phyloP scores from a whole-genome alignment of 495 filamentous ascomycete genomes.

The Podospora tetraspora region DNA sequence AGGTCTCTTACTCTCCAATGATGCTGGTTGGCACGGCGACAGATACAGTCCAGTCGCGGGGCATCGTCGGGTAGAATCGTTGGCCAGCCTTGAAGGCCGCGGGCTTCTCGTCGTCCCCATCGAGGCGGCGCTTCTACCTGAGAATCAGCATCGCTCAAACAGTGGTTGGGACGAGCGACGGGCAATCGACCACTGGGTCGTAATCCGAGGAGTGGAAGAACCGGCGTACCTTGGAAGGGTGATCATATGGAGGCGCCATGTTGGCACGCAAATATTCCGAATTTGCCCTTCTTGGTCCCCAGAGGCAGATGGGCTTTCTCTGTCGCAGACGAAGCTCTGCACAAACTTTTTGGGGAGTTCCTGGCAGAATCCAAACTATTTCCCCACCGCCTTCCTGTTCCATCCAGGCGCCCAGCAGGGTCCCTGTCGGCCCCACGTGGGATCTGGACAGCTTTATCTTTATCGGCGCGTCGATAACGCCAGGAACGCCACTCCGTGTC shows the following conservation, averaged over 20 bases:
- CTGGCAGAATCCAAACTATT: conserved; percentile 10
- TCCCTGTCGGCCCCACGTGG: neutral
- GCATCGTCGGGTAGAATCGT: conserved; percentile 34
- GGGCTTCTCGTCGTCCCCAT: conserved; percentile 28
- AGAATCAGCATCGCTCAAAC: neutral
- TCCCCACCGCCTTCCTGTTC: conserved; percentile 7
- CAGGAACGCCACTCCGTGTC: neutral
- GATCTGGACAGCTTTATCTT: conserved; percentile 13
- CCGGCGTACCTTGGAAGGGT: conserved; percentile 22
- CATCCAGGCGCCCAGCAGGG: conserved; percentile 3
- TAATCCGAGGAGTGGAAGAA: neutral
- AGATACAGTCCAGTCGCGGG: conserved; percentile 45
- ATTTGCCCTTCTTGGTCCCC: neutral
- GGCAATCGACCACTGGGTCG: neutral
- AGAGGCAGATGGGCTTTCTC: neutral
- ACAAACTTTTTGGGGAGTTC: conserved; percentile 6
- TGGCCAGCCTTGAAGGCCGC: conserved; percentile 12
- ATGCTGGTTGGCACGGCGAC: conserved; percentile 45
- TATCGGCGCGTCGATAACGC: neutral
- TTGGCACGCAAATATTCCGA: neutral
- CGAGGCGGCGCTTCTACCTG: conserved; percentile 40
- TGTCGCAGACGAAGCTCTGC: conserved; percentile 1
- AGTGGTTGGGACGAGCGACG: neutral
- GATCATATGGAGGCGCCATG: conserved; percentile 15
- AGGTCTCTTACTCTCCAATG: conserved; percentile 40